phyloP scores from a whole-genome alignment of 2,329 filamentous ascomycete genomes.

The Corynespora cassiicola region DNA sequence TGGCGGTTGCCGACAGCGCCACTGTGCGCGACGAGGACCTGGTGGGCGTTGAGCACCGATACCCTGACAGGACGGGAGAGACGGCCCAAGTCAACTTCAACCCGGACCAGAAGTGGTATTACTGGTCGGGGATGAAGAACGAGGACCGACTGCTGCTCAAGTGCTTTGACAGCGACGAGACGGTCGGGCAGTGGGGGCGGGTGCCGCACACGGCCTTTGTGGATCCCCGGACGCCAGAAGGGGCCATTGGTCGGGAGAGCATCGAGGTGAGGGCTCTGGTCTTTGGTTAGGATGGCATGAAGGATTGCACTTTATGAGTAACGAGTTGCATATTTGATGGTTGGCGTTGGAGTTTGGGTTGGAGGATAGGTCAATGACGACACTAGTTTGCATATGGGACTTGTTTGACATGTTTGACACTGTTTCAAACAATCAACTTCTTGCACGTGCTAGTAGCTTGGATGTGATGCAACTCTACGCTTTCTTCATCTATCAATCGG shows the following conservation, averaged over 20 bases:
- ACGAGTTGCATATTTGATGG: too few species aligned
- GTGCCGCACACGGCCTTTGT: constrained; percentile 67
- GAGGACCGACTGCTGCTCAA: constrained; percentile 77
- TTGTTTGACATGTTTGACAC: too few species aligned
- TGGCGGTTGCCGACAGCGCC: constrained; percentile 64
- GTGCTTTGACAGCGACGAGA: constrained; percentile 73
- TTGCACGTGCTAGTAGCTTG: too few species aligned
- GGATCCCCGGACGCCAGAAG: constrained; percentile 73
- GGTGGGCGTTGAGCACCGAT: constrained; percentile 75
- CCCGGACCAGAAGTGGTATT: constrained; percentile 74
- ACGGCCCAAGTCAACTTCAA: constrained; percentile 73
- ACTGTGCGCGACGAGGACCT: constrained; percentile 68
- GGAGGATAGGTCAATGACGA: too few species aligned
- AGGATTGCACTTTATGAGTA: too few species aligned
- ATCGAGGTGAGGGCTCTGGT: constrained; percentile 89
- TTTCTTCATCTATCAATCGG: too few species aligned
- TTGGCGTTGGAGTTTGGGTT: too few species aligned
- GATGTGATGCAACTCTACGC: too few species aligned
- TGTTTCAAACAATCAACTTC: too few species aligned
- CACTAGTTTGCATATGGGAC: too few species aligned
- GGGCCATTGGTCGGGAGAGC: constrained; percentile 78
- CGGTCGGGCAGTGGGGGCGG: constrained; percentile 48
- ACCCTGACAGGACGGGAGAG: constrained; percentile 73
- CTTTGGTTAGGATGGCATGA: constrained; percentile 72
- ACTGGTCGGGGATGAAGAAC: constrained; percentile 78